These are phyloP conservation scores for Pulchroboletus neoregius DNA, from an alignment of 1,284 basidiomycete species.

Conservation along the genomic window DNA sequence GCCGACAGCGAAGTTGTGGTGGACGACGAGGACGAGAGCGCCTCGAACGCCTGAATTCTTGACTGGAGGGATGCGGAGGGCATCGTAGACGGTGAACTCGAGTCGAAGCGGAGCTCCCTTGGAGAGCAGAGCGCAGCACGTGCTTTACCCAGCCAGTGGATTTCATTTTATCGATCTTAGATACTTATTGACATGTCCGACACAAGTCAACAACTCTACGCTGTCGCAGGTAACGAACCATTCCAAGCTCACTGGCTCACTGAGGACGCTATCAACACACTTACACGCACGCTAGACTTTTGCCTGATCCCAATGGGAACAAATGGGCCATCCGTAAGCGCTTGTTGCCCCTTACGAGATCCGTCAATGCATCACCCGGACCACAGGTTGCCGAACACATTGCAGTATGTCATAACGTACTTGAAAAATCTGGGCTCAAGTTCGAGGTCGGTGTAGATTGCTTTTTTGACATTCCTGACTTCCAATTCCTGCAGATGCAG, in stretches of 20 bases:
- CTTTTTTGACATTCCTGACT: slow-evolving; percentile 1
- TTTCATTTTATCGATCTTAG: too few relatives aligned
- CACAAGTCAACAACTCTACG: slow-evolving; percentile 48
- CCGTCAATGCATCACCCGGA: too few relatives aligned
- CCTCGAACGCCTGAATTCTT: slow-evolving; percentile 56
- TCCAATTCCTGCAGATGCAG: slow-evolving; percentile 57
- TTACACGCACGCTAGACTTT: slow-evolving; percentile 53
- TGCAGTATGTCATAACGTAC: slow-evolving; percentile 74
- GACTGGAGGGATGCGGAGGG: slow-evolving; percentile 53
- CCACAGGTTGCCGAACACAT: slow-evolving; percentile 65
- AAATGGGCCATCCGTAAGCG: slow-evolving; percentile 57
- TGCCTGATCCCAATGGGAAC: slow-evolving; percentile 82
- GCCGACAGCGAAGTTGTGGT: too few relatives aligned
- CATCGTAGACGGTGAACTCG: slow-evolving; percentile 33
- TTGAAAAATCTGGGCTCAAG: slow-evolving; percentile 76
- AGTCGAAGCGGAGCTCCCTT: slow-evolving; percentile 3
- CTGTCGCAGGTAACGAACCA: slow-evolving; percentile 50
- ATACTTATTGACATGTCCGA: too few relatives aligned
- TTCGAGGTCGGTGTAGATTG: slow-evolving; percentile 57
- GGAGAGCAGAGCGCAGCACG: too few relatives aligned
- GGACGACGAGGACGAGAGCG: slow-evolving; percentile 24
- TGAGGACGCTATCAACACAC: neutral
- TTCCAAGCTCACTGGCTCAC: neutral
- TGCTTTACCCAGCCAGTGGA: too few relatives aligned
- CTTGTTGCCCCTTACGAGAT: neutral